Evolutionary conservation across 78 protist species (phyloP).

Genomic region (Polysphondylium violaceum): DNA sequence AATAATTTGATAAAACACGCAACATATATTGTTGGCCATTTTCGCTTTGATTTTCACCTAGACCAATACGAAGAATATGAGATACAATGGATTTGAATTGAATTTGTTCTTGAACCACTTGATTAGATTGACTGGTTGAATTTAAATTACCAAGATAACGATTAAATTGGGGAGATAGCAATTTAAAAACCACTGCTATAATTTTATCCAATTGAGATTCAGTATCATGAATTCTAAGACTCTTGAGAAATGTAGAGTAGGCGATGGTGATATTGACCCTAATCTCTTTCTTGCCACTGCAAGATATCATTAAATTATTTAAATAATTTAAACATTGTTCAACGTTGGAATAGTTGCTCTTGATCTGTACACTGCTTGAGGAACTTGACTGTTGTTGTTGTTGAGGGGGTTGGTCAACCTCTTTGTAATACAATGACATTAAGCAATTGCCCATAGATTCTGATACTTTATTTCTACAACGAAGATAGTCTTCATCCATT

Average conservation of each 20-base stretch:
- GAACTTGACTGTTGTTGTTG: background rate
- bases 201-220: slow-evolving; percentile 24
- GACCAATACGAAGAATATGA: slow-evolving; percentile 34
- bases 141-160: slow-evolving; percentile 1
- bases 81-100: slow-evolving; percentile 45
- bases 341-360: slow-evolving; percentile 22
- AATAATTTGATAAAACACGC: slow-evolving; percentile 2
- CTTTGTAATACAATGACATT: slow-evolving; percentile 25
- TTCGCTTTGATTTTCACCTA: slow-evolving; percentile 49
- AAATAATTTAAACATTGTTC: slow-evolving; percentile 38
- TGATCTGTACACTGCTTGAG: background rate
- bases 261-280: slow-evolving; percentile 36
- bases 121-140: background rate
- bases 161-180: slow-evolving; percentile 3
- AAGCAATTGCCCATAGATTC: slow-evolving; percentile 8
- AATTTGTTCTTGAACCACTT: slow-evolving; percentile 17
- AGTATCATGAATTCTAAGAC: slow-evolving; percentile 17
- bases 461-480: background rate
- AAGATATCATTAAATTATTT: slow-evolving; percentile 12
- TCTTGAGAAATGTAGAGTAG: slow-evolving; percentile 16
- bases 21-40: slow-evolving; percentile 62
- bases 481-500: slow-evolving; percentile 8
- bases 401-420: background rate
- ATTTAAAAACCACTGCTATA: slow-evolving; percentile 24
- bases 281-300: slow-evolving; percentile 23